These are phyloP conservation scores for Pterula multifida DNA, from an alignment of 1,284 basidiomycete species.

Conservation along the genomic window DNA sequence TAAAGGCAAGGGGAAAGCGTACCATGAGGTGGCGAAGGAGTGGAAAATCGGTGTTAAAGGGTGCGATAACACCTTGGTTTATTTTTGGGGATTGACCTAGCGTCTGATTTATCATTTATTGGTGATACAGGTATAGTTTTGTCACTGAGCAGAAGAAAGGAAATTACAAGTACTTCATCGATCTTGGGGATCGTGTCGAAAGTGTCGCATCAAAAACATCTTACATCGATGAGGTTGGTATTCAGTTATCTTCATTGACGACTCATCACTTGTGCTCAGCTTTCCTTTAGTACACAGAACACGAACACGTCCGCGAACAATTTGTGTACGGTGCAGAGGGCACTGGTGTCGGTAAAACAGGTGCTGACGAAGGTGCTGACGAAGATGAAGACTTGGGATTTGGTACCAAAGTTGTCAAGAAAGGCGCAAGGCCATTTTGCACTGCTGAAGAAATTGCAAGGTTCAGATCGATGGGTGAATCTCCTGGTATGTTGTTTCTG, in stretches of 20 bases:
- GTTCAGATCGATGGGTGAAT: conserved; percentile 69
- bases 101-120: too few relatives aligned
- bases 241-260: conserved; percentile 1
- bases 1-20: neutral
- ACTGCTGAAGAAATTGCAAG: conserved; percentile 73
- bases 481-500: conserved; percentile 44
- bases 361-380: conserved; percentile 28
- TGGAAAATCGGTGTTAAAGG: conserved; percentile 88
- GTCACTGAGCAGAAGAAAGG: conserved; percentile 81
- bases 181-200: conserved; percentile 67
- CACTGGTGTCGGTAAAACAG: conserved; percentile 6
- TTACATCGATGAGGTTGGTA: conserved; percentile 68
- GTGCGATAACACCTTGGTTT: conserved; percentile 31
- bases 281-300: neutral
- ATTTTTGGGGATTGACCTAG: too few relatives aligned
- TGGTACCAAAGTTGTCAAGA: conserved; percentile 17
- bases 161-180: conserved; percentile 67
- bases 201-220: conserved; percentile 57
- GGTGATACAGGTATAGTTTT: conserved; percentile 58
- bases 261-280: neutral
- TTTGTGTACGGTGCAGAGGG: neutral
- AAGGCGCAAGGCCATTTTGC: conserved; percentile 69
- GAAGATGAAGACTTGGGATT: conserved; percentile 20
- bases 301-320: neutral
- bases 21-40: conserved; percentile 26